Evolutionary conservation across 2,329 filamentous ascomycete species (phyloP).

Genomic region (Microcera coccophila): DNA sequence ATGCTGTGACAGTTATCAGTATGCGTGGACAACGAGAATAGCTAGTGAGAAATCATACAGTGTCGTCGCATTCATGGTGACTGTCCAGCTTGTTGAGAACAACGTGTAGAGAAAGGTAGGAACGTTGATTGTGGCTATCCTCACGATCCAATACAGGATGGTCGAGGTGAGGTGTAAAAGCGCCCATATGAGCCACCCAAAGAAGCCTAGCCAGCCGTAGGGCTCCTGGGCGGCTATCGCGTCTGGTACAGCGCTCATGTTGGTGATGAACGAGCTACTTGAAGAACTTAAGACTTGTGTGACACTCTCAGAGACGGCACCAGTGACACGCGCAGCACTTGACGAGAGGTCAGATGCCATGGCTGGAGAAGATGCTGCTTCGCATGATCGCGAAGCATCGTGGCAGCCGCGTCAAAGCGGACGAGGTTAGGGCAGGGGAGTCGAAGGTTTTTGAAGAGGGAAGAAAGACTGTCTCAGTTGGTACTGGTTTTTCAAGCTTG

Average conservation of each 20-base stretch:
- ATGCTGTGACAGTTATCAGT: constrained; percentile 51
- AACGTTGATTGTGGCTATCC: constrained; percentile 81
- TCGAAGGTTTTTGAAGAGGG: constrained; percentile 20
- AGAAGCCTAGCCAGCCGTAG: constrained; percentile 54
- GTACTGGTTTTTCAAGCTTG: constrained; percentile 22
- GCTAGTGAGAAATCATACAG: constrained; percentile 70
- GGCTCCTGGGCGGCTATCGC: constrained; percentile 37
- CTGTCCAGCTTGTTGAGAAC: constrained; percentile 88
- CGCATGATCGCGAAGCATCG: constrained; percentile 35
- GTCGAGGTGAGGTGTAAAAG: constrained; percentile 54
- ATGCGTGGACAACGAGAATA: no score
- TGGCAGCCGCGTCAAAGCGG: constrained; percentile 27
- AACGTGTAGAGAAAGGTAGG: constrained; percentile 86
- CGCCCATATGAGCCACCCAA: constrained; percentile 53
- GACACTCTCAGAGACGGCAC: constrained; percentile 32
- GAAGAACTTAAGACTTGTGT: constrained; percentile 28
- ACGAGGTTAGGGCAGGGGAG: constrained; percentile 12
- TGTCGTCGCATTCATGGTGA: constrained; percentile 98
- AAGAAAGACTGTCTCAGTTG: constrained; percentile 16
- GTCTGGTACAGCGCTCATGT: constrained; percentile 35
- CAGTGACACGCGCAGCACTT: constrained; percentile 34
- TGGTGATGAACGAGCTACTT: constrained; percentile 32
- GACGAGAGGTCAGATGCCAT: constrained; percentile 40
- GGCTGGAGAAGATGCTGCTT: constrained; percentile 30
- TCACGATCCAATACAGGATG: constrained; percentile 73